phyloP scores from a whole-genome alignment of 805 yeast species.

The Cyberlindnera maclurae region DNA sequence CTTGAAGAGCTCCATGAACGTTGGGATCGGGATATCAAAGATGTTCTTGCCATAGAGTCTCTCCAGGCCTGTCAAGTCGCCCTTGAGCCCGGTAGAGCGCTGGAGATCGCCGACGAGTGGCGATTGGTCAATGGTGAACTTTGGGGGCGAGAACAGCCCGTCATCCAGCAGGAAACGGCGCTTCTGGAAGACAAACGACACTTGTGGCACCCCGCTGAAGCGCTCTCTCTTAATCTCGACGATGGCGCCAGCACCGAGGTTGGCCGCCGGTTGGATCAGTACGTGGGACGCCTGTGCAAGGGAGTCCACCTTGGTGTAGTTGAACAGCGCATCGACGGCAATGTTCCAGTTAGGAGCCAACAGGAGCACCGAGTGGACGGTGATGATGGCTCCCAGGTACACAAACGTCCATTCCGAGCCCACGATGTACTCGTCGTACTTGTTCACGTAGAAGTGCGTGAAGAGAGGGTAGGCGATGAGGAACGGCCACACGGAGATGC shows the following conservation, averaged over 20 bases:
- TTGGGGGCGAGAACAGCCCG: slow-evolving; percentile 70
- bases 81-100: slow-evolving; percentile 44
- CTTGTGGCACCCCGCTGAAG: slow-evolving; percentile 53
- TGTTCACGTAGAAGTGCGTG: slow-evolving; percentile 51
- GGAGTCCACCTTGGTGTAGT: slow-evolving; percentile 46
- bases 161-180: slow-evolving; percentile 71
- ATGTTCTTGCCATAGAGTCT: slow-evolving; percentile 77
- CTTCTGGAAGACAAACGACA: slow-evolving; percentile 81
- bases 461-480: slow-evolving; percentile 70
- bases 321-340: slow-evolving; percentile 59
- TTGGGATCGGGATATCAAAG: slow-evolving; percentile 93
- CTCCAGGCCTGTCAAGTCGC: slow-evolving; percentile 39
- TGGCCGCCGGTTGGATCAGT: slow-evolving; percentile 73
- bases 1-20: slow-evolving; percentile 82
- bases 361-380: slow-evolving; percentile 71
- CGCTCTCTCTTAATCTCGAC: slow-evolving; percentile 49
- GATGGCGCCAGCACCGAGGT: slow-evolving; percentile 81
- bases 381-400: slow-evolving; percentile 63
- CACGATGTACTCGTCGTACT: slow-evolving; percentile 75
- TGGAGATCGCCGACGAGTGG: slow-evolving; percentile 56
- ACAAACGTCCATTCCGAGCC: slow-evolving; percentile 97
- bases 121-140: slow-evolving; percentile 50
- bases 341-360: slow-evolving; percentile 94
- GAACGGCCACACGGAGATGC: slow-evolving; percentile 84
- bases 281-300: slow-evolving; percentile 65